A percentile compares a stretch with the other conserved stretches of the same genome.
These are phyloP conservation scores for Hypholoma sublateritium DNA, from an alignment of 768 basidiomycete genomes.

Conservation along the genomic window DNA sequence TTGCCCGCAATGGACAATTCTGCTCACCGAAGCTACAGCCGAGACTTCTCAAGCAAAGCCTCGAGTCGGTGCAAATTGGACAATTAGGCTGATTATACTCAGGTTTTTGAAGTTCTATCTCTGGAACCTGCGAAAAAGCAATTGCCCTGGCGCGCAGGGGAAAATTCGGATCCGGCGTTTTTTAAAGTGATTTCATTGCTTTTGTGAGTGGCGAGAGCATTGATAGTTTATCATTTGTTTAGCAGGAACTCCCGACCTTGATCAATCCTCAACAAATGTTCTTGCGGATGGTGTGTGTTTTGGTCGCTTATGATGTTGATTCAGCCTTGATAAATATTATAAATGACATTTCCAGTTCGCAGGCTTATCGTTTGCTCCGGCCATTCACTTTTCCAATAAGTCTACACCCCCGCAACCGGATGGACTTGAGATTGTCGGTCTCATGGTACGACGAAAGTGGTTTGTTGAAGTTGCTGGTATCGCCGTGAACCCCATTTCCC, in stretches of 20 bases:
- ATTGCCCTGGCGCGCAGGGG: slow-evolving; percentile 3
- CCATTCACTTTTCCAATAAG: neutral
- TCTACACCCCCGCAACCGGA: neutral
- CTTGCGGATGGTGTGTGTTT: no score
- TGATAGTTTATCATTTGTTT: neutral
- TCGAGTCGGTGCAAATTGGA: slow-evolving; percentile 11
- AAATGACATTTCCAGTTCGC: neutral
- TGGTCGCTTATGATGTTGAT: neutral
- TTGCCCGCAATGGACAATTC: neutral
- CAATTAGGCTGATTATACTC: slow-evolving; percentile 14
- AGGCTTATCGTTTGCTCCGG: neutral
- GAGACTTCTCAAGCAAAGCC: slow-evolving; percentile 5
- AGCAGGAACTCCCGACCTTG: no score
- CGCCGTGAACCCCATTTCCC: neutral
- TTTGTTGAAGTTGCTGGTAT: neutral
- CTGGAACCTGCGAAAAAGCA: slow-evolving; percentile 9
- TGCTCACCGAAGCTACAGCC: neutral
- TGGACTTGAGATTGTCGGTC: slow-evolving; percentile 1
- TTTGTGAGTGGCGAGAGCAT: neutral
- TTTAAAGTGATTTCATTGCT: slow-evolving; percentile 3
- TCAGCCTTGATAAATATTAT: neutral
- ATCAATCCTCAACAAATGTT: no score
- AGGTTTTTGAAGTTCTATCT: slow-evolving; percentile 14
- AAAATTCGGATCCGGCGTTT: slow-evolving; percentile 15
- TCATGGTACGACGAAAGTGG: neutral